Percentiles rank a stretch among this genome's conserved stretches.
Evolutionary conservation across 1,284 basidiomycete genomes (phyloP).

Genomic region (Pseudozyma tsukubaensis): DNA sequence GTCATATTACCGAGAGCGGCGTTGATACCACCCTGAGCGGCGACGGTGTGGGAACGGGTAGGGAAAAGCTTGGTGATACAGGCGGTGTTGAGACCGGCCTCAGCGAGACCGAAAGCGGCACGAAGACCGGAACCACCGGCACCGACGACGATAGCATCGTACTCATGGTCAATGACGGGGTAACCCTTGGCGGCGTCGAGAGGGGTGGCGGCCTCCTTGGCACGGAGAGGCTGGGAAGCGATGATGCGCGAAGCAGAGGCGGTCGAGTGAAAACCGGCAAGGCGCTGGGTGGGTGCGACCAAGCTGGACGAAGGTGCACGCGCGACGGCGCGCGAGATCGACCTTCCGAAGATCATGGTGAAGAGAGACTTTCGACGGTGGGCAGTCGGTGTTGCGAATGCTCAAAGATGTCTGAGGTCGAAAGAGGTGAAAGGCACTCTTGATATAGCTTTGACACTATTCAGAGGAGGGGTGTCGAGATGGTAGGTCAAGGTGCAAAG

Average conservation of each 20-base stretch:
- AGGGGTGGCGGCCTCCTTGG: constrained; percentile 78
- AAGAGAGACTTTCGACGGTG: constrained; percentile 8
- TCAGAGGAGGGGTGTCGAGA: background rate
- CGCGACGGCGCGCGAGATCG: constrained; percentile 55
- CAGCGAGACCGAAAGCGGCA: constrained; percentile 98
- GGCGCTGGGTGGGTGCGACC: constrained; percentile 40
- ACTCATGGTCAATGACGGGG: constrained; percentile 91
- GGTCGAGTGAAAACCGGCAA: constrained; percentile 60
- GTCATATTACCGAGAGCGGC: constrained; percentile 90
- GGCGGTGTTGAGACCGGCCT: constrained; percentile 91
- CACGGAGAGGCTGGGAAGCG: constrained; percentile 81
- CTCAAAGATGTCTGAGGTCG: background rate
- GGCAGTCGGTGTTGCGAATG: constrained; percentile 3
- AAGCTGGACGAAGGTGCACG: constrained; percentile 48
- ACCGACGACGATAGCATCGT: constrained; percentile 71
- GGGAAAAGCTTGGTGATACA: constrained; percentile 99
- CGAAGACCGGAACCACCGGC: constrained; percentile 98
- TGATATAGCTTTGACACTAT: constrained; percentile 12
- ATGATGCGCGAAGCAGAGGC: constrained; percentile 73
- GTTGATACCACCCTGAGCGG: constrained; percentile 99
- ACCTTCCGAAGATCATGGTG: constrained; percentile 50
- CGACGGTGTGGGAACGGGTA: constrained; percentile 98
- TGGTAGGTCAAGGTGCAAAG: background rate
- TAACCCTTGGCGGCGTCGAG: constrained; percentile 75
- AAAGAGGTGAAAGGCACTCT: background rate